Evolutionary conservation across 495 filamentous ascomycete genomes (phyloP).

Genomic region (Apiosordaria backusii): DNA sequence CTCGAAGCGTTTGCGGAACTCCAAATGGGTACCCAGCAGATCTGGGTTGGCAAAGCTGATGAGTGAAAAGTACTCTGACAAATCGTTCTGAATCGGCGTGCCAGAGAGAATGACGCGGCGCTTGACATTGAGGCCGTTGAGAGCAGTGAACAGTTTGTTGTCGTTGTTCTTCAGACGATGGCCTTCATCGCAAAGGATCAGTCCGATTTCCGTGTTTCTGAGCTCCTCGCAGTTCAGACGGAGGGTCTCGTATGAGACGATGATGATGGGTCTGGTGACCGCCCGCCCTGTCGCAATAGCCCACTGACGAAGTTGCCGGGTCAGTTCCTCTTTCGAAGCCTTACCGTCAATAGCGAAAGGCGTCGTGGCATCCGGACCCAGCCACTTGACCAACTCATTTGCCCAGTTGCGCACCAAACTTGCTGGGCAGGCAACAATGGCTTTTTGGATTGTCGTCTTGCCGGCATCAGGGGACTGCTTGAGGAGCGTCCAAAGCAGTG

Average conservation of each 20-base stretch:
- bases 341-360: constrained; percentile 98
- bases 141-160: constrained; percentile 84
- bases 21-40: constrained; percentile 78
- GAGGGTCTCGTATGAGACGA: constrained; percentile 96
- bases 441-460: constrained; percentile 92
- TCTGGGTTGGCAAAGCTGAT: constrained; percentile 97
- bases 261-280: constrained; percentile 95
- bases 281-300: constrained; percentile 81
- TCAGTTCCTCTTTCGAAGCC: constrained; percentile 89
- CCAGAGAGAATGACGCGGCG: constrained; percentile 93
- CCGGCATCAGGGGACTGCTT: constrained; percentile 95
- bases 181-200: constrained; percentile 97
- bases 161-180: constrained; percentile 99
- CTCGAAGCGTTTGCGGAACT: constrained; percentile 95
- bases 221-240: constrained; percentile 87
- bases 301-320: constrained; percentile 88
- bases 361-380: constrained; percentile 83
- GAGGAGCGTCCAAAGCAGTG: constrained; percentile 88
- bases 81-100: constrained; percentile 96
- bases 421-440: constrained; percentile 96
- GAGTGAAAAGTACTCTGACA: constrained; percentile 95
- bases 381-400: constrained; percentile 93
- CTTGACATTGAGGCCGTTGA: constrained; percentile 86
- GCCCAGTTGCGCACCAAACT: constrained; percentile 98
- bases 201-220: constrained; percentile 78